Evolutionary conservation across 371 early-diverging fungal species (phyloP).

Genomic region (Blastocladiella emersonii): DNA sequence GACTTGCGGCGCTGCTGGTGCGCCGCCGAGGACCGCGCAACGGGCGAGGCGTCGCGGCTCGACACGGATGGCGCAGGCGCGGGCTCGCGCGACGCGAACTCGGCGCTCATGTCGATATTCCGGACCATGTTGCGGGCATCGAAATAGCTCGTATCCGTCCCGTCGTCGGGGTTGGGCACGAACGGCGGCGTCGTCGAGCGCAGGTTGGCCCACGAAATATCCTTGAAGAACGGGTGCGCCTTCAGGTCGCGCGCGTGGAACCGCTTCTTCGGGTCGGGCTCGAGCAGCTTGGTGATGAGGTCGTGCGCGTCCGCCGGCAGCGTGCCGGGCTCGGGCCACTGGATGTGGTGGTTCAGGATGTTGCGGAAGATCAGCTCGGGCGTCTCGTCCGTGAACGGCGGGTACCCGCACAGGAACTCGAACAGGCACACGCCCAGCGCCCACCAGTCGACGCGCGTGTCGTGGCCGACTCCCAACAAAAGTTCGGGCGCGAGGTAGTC

Average conservation of each 20-base stretch:
- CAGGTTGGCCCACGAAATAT: conserved; percentile 41
- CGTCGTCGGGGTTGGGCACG: conserved; percentile 53
- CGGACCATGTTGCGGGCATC: conserved; percentile 17
- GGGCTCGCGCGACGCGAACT: too few species aligned
- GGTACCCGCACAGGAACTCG: conserved; percentile 71
- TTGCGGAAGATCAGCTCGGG: conserved; percentile 71
- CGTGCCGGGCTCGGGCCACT: conserved; percentile 42
- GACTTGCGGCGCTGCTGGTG: too few species aligned
- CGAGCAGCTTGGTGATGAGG: conserved; percentile 51
- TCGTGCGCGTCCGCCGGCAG: conserved; percentile 48
- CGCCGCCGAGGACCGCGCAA: too few species aligned
- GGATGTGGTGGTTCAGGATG: conserved; percentile 48
- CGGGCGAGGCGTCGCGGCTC: too few species aligned
- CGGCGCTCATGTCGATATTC: conserved; percentile 3
- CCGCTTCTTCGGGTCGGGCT: conserved; percentile 52
- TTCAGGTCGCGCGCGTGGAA: conserved; percentile 36
- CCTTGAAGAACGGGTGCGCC: conserved; percentile 39
- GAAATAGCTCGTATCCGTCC: conserved; percentile 68
- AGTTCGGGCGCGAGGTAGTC: conserved; percentile 95
- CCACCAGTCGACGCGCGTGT: conserved; percentile 82
- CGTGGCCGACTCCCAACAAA: conserved; percentile 62
- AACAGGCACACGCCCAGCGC: conserved; percentile 78
- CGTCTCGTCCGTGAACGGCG: conserved; percentile 73
- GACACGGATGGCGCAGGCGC: too few species aligned
- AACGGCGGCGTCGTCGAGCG: conserved; percentile 43